phyloP scores from a whole-genome alignment of 805 yeast species.

The Candida sithepensis region DNA sequence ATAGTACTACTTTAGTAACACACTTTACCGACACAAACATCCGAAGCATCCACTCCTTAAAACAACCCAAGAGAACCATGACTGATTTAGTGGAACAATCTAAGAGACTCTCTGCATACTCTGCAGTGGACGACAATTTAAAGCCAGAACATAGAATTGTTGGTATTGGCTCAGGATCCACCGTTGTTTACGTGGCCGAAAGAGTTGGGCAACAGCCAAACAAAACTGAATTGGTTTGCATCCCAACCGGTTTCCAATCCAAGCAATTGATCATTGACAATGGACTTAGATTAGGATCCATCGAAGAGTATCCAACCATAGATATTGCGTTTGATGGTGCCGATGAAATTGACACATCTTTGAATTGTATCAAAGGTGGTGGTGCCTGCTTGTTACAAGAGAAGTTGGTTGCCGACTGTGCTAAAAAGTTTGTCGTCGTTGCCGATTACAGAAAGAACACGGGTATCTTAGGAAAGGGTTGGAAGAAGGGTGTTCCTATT shows the following conservation, averaged over 20 bases:
- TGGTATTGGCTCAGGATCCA: conserved; percentile 96
- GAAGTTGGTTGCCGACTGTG: conserved; percentile 82
- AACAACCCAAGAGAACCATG: conserved; percentile 10
- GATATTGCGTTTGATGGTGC: conserved; percentile 99
- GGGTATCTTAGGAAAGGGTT: conserved; percentile 64
- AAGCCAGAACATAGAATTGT: conserved; percentile 66
- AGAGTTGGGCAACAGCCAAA: conserved; percentile 69
- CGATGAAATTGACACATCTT: conserved; percentile 81
- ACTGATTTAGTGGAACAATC: conserved; percentile 62
- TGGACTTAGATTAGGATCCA: conserved; percentile 71
- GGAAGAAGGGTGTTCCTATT: conserved; percentile 93
- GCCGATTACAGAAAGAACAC: conserved; percentile 91
- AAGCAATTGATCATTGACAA: conserved; percentile 79
- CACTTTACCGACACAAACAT: not conserved
- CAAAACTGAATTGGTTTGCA: conserved; percentile 62
- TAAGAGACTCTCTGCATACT: conserved; percentile 85
- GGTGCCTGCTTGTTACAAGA: conserved; percentile 98
- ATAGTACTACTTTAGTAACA: not conserved
- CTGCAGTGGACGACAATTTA: conserved; percentile 87
- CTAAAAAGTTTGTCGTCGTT: conserved; percentile 75
- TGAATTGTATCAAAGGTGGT: conserved; percentile 95
- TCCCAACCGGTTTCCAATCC: conserved; percentile 97
- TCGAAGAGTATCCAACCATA: conserved; percentile 77
- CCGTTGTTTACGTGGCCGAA: conserved; percentile 97
- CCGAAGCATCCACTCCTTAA: not conserved